Evolutionary conservation across 1,139 yeast species (phyloP).

Genomic region (Candida sanyaensis): DNA sequence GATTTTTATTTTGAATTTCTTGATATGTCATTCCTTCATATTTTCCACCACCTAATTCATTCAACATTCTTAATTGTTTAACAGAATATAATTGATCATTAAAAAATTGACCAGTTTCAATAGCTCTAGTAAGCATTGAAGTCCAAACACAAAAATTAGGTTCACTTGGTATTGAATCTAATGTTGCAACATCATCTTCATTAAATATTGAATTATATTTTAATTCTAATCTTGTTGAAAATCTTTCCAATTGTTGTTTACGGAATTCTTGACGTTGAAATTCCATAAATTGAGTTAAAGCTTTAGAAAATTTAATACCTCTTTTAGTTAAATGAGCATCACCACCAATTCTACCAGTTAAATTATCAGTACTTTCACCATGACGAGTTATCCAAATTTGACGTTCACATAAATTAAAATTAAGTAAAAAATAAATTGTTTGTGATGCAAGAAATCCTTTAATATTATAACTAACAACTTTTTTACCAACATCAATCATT

Average conservation of each 20-base stretch:
- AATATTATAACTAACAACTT: constrained; percentile 87
- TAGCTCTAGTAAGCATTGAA: constrained; percentile 76
- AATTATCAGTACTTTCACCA: constrained; percentile 88
- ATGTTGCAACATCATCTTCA: constrained; percentile 24
- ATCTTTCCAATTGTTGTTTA: constrained; percentile 58
- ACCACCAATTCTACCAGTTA: constrained; percentile 86
- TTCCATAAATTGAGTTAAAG: constrained; percentile 73
- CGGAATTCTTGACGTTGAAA: constrained; percentile 73
- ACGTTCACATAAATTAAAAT: constrained; percentile 86
- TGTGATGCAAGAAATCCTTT: constrained; percentile 94
- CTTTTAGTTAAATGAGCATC: constrained; percentile 79
- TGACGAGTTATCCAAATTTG: constrained; percentile 96
- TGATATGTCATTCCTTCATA: constrained; percentile 89
- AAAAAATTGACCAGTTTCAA: constrained; percentile 77
- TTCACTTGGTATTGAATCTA: constrained; percentile 49
- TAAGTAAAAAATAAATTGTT: constrained; percentile 83
- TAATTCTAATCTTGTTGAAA: constrained; percentile 43
- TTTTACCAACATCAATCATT: constrained; percentile 94
- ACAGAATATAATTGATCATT: constrained; percentile 73
- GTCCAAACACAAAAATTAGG: constrained; percentile 92
- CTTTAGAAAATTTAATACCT: constrained; percentile 72
- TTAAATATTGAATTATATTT: constrained; percentile 35
- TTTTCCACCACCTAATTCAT: constrained; percentile 90
- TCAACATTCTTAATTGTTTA: constrained; percentile 90
- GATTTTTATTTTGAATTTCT: constrained; percentile 75